A percentile compares a stretch with the other conserved stretches of the same genome.
phyloP scores from a whole-genome alignment of 1,284 basidiomycete genomes.

The Exsudoporus floridanus region DNA sequence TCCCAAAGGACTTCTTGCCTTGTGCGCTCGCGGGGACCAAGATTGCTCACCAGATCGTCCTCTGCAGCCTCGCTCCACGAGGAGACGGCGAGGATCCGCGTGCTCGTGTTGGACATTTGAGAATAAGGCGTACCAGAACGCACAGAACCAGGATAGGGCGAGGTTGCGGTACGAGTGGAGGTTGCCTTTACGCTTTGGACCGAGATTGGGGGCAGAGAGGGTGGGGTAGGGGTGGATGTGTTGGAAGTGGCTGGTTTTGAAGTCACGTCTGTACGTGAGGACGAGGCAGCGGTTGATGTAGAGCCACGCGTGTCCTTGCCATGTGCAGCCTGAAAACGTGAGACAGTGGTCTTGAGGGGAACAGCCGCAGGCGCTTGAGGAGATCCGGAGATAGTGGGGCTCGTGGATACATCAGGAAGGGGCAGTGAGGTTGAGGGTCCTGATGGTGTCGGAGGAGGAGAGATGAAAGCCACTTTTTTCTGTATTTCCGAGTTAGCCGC shows the following conservation, averaged over 20 bases:
- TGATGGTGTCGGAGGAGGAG: slow-evolving; percentile 66
- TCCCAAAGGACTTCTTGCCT: slow-evolving; percentile 98
- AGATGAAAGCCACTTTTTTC: slow-evolving; percentile 84
- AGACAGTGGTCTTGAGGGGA: slow-evolving; percentile 59
- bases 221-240: slow-evolving; percentile 45
- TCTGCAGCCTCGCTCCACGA: slow-evolving; percentile 97
- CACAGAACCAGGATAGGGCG: slow-evolving; percentile 65
- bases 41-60: slow-evolving; percentile 90
- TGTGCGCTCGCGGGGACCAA: slow-evolving; percentile 90
- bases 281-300: slow-evolving; percentile 58
- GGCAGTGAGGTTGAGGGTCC: slow-evolving; percentile 37
- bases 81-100: slow-evolving; percentile 72
- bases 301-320: slow-evolving; percentile 67
- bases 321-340: slow-evolving; percentile 72
- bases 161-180: slow-evolving; percentile 57
- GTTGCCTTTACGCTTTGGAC: slow-evolving; percentile 43
- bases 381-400: slow-evolving; percentile 41
- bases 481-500: slow-evolving; percentile 44
- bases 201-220: slow-evolving; percentile 42
- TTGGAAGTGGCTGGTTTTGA: slow-evolving; percentile 37
- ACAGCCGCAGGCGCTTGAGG: slow-evolving; percentile 38
- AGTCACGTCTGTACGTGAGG: slow-evolving; percentile 50
- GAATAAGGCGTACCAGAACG: slow-evolving; percentile 80
- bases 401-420: slow-evolving; percentile 37
- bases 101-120: slow-evolving; percentile 65